Percentiles rank a stretch among this genome's conserved stretches.
These are phyloP conservation scores for Fusarium aywerte DNA, from an alignment of 2,329 filamentous ascomycete genomes.

Conservation along the genomic window DNA sequence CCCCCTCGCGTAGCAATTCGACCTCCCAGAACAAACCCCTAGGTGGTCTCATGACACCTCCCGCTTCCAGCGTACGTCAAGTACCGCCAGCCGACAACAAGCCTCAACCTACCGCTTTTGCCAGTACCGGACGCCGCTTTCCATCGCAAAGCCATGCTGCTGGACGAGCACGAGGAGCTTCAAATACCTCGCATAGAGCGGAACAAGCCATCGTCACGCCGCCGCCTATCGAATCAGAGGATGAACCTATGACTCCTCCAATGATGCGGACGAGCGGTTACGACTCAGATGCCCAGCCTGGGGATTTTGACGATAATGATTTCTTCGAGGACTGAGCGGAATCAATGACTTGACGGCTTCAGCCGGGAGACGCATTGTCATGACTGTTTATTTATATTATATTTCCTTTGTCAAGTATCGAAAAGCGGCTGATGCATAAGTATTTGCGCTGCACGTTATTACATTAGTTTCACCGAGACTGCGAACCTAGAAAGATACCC, in stretches of 20 bases:
- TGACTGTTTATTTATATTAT: constrained; percentile 11
- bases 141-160: constrained; percentile 56
- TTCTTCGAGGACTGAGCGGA: constrained; percentile 62
- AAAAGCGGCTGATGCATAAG: constrained; percentile 42
- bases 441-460: constrained; percentile 43
- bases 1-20: constrained; percentile 68
- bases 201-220: constrained; percentile 48
- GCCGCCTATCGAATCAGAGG: constrained; percentile 52
- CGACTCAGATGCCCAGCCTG: constrained; percentile 69
- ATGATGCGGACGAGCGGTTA: constrained; percentile 70
- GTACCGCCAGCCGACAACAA: constrained; percentile 59
- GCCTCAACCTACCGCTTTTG: constrained; percentile 69
- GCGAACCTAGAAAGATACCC: constrained; percentile 57
- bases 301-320: constrained; percentile 68
- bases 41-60: constrained; percentile 89
- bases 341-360: neutral
- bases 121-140: constrained; percentile 68
- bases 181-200: constrained; percentile 46
- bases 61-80: constrained; percentile 76
- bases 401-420: constrained; percentile 47
- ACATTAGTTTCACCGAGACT: constrained; percentile 47
- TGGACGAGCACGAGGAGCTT: constrained; percentile 45
- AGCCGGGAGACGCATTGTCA: constrained; percentile 16
- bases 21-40: constrained; percentile 70
- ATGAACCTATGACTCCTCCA: constrained; percentile 66